Evolutionary conservation across 371 early-diverging fungal genomes (phyloP).

Genomic region (Rhizopus microsporus): DNA sequence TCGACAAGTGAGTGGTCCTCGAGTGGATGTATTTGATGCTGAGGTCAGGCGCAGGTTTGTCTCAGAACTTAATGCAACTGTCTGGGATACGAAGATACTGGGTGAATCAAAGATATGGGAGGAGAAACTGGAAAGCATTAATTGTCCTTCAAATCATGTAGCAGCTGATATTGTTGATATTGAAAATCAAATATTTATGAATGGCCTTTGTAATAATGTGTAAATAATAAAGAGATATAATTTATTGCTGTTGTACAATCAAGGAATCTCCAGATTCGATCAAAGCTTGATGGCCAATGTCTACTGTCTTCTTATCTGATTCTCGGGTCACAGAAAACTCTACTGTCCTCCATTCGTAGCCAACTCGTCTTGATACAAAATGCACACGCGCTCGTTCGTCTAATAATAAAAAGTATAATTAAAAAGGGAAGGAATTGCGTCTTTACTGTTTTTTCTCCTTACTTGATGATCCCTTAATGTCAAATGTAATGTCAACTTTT

Average conservation of each 20-base stretch:
- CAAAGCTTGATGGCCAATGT: slow-evolving; percentile 38
- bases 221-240: slow-evolving; percentile 10
- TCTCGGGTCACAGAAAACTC: slow-evolving; percentile 41
- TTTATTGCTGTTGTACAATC: slow-evolving; percentile 8
- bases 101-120: slow-evolving; percentile 39
- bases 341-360: slow-evolving; percentile 38
- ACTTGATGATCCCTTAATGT: slow-evolving; percentile 59
- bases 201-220: slow-evolving; percentile 32
- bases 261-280: slow-evolving; percentile 42
- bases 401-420: slow-evolving; percentile 3
- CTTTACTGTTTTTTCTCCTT: slow-evolving; percentile 10
- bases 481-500: slow-evolving; percentile 59
- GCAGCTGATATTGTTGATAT: slow-evolving; percentile 46
- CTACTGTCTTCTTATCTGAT: slow-evolving; percentile 33
- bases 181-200: slow-evolving; percentile 53
- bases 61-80: slow-evolving; percentile 26
- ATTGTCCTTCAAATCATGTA: slow-evolving; percentile 51
- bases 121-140: slow-evolving; percentile 27
- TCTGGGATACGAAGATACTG: slow-evolving; percentile 46
- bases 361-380: slow-evolving; percentile 41
- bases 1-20: slow-evolving; percentile 38
- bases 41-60: slow-evolving; percentile 27
- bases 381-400: slow-evolving; percentile 48
- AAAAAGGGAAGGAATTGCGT: not conserved
- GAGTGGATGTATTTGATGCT: slow-evolving; percentile 43